phyloP scores from a whole-genome alignment of 2,329 filamentous ascomycete species.

The Alternaria burnsii region DNA sequence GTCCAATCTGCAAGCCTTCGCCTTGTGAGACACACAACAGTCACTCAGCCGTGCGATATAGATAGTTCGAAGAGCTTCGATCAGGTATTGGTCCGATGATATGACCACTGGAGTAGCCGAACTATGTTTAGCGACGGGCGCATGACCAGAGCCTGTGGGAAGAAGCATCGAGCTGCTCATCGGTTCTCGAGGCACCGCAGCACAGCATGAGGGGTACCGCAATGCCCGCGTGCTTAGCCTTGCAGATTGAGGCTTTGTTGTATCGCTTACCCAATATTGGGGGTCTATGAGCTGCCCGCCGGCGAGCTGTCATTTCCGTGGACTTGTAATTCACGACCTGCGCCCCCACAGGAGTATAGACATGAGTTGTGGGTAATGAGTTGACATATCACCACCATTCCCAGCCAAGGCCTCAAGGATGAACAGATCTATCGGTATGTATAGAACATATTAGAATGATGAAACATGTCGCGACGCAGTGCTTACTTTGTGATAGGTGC shows the following conservation, averaged over 20 bases:
- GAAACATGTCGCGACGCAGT: not conserved
- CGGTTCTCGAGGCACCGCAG: not conserved
- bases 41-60: not conserved
- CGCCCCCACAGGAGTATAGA: not conserved
- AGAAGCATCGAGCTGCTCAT: slow-evolving; percentile 2
- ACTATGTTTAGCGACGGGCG: not conserved
- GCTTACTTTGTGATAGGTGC: not conserved
- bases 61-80: not conserved
- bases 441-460: not conserved
- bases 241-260: not conserved
- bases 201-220: not conserved
- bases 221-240: slow-evolving; percentile 5
- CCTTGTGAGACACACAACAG: not conserved
- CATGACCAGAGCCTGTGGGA: not conserved
- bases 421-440: not conserved
- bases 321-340: not conserved
- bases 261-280: not conserved
- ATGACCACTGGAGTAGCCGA: not conserved
- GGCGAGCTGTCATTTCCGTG: not conserved
- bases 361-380: not conserved
- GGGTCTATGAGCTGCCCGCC: slow-evolving; percentile 9
- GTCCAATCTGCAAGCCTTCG: not conserved
- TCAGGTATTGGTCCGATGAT: not conserved
- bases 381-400: not conserved
- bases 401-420: not conserved